A percentile compares a stretch with the other conserved stretches of the same genome.
phyloP scores from a whole-genome alignment of 257 asterid species.

The Solanum commersonii region DNA sequence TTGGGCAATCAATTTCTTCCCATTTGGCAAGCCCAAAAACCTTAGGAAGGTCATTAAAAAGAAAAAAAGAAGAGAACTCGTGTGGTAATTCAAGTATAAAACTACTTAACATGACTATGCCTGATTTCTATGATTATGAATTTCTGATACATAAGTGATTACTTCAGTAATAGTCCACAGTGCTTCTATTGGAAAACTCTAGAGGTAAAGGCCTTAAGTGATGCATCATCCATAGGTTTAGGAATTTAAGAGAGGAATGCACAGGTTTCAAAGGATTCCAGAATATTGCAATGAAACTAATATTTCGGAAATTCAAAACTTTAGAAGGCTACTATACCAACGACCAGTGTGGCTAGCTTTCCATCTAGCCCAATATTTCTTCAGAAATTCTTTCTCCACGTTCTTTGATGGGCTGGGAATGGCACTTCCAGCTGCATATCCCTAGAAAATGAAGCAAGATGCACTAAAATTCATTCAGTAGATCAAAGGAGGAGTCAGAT shows the following conservation, averaged over 20 bases:
- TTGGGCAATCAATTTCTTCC: not conserved
- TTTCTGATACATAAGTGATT: not conserved
- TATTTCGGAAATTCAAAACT: not conserved
- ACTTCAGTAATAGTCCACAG: not conserved
- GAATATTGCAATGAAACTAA: not conserved
- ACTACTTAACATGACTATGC: not conserved
- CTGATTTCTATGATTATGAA: not conserved
- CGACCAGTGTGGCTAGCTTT: slow-evolving; percentile 85
- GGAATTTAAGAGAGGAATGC: not conserved
- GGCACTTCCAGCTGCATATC: slow-evolving; percentile 92
- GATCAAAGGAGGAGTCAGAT: not conserved
- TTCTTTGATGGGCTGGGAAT: slow-evolving; percentile 86
- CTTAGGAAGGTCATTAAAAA: not conserved
- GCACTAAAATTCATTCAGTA: not conserved
- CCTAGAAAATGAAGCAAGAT: slow-evolving; percentile 39
- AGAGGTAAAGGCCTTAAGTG: not conserved
- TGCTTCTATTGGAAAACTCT: not conserved
- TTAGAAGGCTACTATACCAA: slow-evolving; percentile 34
- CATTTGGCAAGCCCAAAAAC: not conserved
- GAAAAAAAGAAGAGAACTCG: not conserved
- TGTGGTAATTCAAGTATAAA: not conserved
- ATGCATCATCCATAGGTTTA: not conserved
- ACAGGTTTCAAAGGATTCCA: not conserved
- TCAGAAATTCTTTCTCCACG: slow-evolving; percentile 83
- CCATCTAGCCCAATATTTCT: slow-evolving; percentile 95